Base-by-base conservation (phyloP, 2,329 filamentous ascomycete genomes). In the Lasiodiplodia sp. region DNA sequence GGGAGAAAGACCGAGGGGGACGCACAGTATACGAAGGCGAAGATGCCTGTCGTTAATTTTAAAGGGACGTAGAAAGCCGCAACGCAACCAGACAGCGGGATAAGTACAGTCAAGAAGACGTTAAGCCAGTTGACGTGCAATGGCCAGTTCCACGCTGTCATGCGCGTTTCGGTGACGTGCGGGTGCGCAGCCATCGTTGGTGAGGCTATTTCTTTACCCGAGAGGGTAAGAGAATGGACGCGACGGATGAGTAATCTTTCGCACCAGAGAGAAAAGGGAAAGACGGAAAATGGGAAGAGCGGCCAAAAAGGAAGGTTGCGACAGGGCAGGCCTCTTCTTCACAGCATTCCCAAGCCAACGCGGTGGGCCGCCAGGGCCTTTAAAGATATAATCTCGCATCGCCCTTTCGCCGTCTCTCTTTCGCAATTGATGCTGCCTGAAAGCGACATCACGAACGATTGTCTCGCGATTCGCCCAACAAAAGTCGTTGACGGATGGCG, bases 101-200 rank as follows among this genome's bases (percentile, higher is more conserved):
- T 86, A 73, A 91, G 85, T 72, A 96, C 81, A 78, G 97, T 95
- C 79, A 97, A 87, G 71, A 86, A 87, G 71, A 92, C 90, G 81
- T 97, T 97, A 73, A 97, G 86, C 93, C 94, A 97, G 86, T 97
- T 94, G 85, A 97, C 87, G 78, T 97, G 94, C 83, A 94, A 91
- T 83, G 94, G 90, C 92, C 92, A 96, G 85, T 97, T 97, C 76
- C 86, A 84, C 81, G 85, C 86, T 70, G 92, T 97, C 74, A 96
- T 90, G 69, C 92, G 91, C 71, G 88, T 88, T 72, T 96, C 93
- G 72, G 92, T 89, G 81, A 97, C 96, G 82, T 97, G 93, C 53
- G 53, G 65, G 1, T 47, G 55, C n/a, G 60, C 23, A n/a, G 66
- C 66, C 66, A 68, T 68, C 8, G 34, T 44, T 4, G 34, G 58